Percentiles rank a stretch among this genome's conserved stretches.
These are phyloP conservation scores for Erodium trifolium DNA, from an alignment of 441 rosid genomes.

Conservation along the genomic window DNA sequence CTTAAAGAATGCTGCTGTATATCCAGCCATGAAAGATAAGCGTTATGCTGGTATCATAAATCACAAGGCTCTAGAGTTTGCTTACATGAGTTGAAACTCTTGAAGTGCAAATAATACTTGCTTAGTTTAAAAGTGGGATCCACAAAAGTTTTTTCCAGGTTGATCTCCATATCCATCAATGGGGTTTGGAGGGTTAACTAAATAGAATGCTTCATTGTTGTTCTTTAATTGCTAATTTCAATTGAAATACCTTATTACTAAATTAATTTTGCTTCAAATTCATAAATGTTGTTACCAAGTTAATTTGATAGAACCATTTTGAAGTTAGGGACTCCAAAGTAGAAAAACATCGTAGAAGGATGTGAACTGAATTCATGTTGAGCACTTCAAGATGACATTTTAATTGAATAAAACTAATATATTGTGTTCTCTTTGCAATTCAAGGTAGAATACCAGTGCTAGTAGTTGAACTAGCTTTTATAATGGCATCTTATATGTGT, in stretches of 20 bases:
- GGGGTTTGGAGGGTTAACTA: background rate
- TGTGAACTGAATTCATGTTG: background rate
- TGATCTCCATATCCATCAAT: background rate
- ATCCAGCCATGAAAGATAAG: background rate
- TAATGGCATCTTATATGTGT: background rate
- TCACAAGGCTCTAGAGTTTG: background rate
- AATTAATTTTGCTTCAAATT: background rate
- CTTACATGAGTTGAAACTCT: background rate
- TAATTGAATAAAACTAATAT: background rate
- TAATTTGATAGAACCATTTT: background rate
- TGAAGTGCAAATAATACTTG: background rate
- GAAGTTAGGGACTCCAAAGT: background rate
- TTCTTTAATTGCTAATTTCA: background rate
- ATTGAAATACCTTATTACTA: background rate
- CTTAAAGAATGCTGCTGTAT: background rate
- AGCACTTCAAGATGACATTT: background rate
- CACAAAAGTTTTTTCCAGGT: background rate
- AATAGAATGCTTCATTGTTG: background rate
- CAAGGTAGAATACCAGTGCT: background rate
- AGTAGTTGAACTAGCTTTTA: constrained; percentile 7
- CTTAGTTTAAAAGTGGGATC: background rate
- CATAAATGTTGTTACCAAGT: background rate
- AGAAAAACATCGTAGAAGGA: background rate
- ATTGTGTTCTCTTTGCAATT: background rate
- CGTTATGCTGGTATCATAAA: background rate